Base-by-base conservation (phyloP, 2,329 filamentous ascomycete genomes). In the Aspergillus ustus region DNA sequence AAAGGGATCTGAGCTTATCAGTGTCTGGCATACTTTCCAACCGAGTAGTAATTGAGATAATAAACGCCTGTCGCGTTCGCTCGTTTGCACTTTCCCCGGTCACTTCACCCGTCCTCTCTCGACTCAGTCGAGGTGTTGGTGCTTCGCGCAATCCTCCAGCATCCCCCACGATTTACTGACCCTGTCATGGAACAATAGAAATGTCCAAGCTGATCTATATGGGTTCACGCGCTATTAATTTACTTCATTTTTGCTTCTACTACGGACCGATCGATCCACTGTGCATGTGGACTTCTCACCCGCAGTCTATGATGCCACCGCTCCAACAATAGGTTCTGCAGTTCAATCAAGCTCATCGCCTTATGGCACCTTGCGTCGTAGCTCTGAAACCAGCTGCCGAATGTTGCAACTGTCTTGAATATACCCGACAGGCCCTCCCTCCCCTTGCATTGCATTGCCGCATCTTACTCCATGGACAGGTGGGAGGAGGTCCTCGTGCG, bases 331-430 rank as follows among this genome's bases (percentile, higher is more conserved):
- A 22, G 28, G 9, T 17, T 45, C 60, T 64, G 61, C 62, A 61
- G 63, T 61, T 64, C 58, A 58, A 65, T 63, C 62, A 68, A 63
- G 64, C 63, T 66, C 60, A 65, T 66, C 44, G 55, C 49, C 59
- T 65, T 56, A 61, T 63, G 17, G 31, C 59, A 59, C 49, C 57
- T 63, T 65, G 56, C 52, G 29, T 50, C 22, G 19, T 60, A 46
- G 45, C 51, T 29, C 57, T 59, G 45, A 43, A 48, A 51, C 52
- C 19, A 51, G 53, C 46, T 45, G 7, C 25, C 25, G 44, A 40
- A 4, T 11, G 34, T 25, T 25, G 52, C 31, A 22, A n/a, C n/a
- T 28, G 5, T 15, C 8, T 11, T 17, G 49, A 19, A n/a, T 43
- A 25, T 57, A 52, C 44, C 19, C 20, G 43, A 44, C 50, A 46